Conservation (phyloP, 2,329 filamentous ascomycete species). For the Pyrenophora seminiperda region DNA sequence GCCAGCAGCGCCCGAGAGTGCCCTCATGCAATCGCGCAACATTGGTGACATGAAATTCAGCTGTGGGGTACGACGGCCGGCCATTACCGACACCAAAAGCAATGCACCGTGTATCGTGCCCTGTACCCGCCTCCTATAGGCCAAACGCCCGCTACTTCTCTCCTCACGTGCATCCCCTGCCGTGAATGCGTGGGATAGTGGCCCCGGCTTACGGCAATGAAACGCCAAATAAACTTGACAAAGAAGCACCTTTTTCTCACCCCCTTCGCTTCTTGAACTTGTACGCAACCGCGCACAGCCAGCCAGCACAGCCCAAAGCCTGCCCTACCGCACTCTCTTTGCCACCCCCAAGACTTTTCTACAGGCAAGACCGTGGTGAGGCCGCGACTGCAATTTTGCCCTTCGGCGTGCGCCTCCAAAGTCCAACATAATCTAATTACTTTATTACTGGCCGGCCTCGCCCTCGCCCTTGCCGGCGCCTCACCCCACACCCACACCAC, state of each 20-base stretch:
- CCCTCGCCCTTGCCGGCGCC: constrained; percentile 33
- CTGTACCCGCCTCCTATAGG: constrained; percentile 18
- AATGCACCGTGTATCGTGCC: too few species aligned
- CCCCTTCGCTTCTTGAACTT: not conserved
- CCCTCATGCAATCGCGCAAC: too few species aligned
- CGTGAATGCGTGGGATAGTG: constrained; percentile 12
- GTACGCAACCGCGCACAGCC: not conserved
- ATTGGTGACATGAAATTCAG: too few species aligned
- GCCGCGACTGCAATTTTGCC: constrained; percentile 17
- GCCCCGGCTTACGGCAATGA: not conserved
- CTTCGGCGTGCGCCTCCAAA: constrained; percentile 21
- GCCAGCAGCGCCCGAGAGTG: too few species aligned
- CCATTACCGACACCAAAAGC: too few species aligned
- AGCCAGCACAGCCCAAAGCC: not conserved
- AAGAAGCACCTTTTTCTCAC: not conserved
- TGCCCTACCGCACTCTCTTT: constrained; percentile 1
- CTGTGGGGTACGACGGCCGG: too few species aligned
- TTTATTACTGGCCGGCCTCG: constrained; percentile 24
- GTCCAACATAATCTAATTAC: constrained; percentile 24
- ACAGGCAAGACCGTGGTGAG: constrained; percentile 7
- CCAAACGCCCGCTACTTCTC: not conserved
- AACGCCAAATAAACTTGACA: constrained; percentile 5
- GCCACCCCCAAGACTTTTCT: constrained; percentile 5
- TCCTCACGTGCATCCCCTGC: constrained; percentile 13
- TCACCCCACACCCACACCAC: constrained; percentile 35